Percentiles rank a stretch among this genome's conserved stretches.
These are phyloP conservation scores for Trichocladium antarcticum DNA, from an alignment of 495 filamentous ascomycete genomes.

Conservation along the genomic window DNA sequence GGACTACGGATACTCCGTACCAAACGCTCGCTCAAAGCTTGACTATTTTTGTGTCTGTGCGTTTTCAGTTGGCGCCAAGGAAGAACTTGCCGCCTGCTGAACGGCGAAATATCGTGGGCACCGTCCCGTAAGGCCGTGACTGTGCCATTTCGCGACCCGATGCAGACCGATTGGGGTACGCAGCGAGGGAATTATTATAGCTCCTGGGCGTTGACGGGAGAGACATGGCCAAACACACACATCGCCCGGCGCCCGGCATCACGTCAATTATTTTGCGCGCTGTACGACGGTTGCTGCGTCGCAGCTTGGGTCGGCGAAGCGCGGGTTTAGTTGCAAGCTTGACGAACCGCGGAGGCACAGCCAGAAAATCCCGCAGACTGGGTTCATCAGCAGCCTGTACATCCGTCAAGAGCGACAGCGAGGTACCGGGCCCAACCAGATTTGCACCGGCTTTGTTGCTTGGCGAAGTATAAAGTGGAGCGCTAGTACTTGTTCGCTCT, in stretches of 20 bases:
- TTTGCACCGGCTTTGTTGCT: conserved; percentile 8
- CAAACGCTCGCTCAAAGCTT: conserved; percentile 18
- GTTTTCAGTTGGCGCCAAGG: conserved; percentile 6
- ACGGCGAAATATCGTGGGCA: background rate
- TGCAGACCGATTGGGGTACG: background rate
- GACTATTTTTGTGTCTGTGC: conserved; percentile 14
- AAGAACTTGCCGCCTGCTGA: background rate
- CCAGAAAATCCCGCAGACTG: conserved; percentile 31
- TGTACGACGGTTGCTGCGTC: too few relatives aligned
- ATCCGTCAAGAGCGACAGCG: conserved; percentile 8
- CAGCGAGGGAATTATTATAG: background rate
- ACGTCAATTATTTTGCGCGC: too few relatives aligned
- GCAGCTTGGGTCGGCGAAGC: background rate
- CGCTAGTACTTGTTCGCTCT: conserved; percentile 14
- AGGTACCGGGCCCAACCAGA: conserved; percentile 20
- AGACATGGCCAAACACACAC: background rate
- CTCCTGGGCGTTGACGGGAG: background rate
- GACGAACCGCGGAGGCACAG: conserved; percentile 12
- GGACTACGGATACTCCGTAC: conserved; percentile 8
- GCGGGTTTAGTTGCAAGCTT: conserved; percentile 1
- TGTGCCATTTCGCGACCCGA: background rate
- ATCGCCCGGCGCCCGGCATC: background rate
- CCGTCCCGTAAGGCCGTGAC: background rate
- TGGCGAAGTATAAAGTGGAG: conserved; percentile 11
- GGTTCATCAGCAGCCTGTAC: conserved; percentile 17